These are phyloP conservation scores for Tetradesmus lagerheimii DNA, from an alignment of 139 green algal genomes.

Conservation along the genomic window DNA sequence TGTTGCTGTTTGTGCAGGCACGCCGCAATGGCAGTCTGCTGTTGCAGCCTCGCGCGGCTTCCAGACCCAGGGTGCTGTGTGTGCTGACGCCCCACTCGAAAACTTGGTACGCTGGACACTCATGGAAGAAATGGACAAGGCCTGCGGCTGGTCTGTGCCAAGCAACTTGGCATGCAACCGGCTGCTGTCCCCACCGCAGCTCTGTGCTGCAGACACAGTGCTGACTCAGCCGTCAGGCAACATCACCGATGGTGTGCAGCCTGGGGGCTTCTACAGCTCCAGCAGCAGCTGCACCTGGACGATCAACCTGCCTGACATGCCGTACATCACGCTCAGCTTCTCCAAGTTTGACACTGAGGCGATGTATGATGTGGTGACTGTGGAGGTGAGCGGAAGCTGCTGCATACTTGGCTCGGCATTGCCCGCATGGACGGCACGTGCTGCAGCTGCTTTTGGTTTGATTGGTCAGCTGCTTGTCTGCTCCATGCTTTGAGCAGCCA, in stretches of 20 bases:
- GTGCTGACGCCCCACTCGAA: conserved; percentile 22
- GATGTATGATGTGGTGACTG: conserved; percentile 52
- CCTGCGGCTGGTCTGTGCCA: conserved; percentile 25
- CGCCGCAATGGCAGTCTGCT: background rate
- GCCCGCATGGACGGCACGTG: background rate
- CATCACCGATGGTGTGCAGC: background rate
- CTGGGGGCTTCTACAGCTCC: conserved; percentile 12
- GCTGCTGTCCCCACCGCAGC: conserved; percentile 42
- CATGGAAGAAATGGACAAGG: conserved; percentile 32
- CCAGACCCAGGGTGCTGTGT: background rate
- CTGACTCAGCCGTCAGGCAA: conserved; percentile 18
- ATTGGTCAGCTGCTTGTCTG: background rate
- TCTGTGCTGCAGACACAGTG: conserved; percentile 21
- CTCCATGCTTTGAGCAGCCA: background rate
- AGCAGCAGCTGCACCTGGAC: conserved; percentile 50
- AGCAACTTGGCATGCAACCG: conserved; percentile 36
- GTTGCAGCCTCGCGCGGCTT: background rate
- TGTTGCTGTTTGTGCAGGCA: background rate
- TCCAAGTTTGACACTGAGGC: conserved; percentile 43
- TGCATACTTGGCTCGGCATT: background rate
- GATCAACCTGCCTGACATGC: conserved; percentile 36
- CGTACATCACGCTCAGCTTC: conserved; percentile 53
- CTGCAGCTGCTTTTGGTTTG: background rate
- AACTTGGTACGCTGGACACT: conserved; percentile 23
- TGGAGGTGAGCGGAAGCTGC: conserved; percentile 31